phyloP scores from a whole-genome alignment of 192 early-diverging fungal genomes.

The Coemansia sp. region DNA sequence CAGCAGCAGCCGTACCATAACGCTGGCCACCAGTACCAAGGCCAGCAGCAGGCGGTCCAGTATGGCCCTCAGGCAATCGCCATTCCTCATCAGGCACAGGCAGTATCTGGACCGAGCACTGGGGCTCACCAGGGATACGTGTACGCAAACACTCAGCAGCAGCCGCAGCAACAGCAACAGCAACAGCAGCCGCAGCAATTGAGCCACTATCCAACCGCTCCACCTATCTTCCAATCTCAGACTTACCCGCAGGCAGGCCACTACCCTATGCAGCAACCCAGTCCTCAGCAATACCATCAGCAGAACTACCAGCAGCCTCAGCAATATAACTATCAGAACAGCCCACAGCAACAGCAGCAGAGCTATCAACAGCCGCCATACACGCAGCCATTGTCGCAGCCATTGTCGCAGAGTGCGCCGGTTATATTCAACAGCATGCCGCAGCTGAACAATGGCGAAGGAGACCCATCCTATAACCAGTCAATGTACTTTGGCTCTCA shows the following conservation, averaged over 20 bases:
- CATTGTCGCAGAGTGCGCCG: slow-evolving; percentile 19
- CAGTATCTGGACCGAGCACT: background rate
- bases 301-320: background rate
- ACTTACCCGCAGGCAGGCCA: background rate
- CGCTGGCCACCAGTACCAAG: background rate
- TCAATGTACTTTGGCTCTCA: slow-evolving; percentile 10
- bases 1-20: background rate
- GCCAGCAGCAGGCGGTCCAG: background rate
- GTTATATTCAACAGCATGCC: slow-evolving; percentile 6
- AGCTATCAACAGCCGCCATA: slow-evolving; percentile 10
- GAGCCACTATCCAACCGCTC: background rate
- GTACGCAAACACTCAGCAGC: background rate
- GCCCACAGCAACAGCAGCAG: slow-evolving; percentile 5
- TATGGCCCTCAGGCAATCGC: slow-evolving; percentile 1
- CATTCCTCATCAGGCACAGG: background rate
- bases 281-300: slow-evolving; percentile 8
- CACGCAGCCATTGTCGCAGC: background rate
- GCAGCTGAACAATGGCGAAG: background rate
- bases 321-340: background rate
- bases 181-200: background rate
- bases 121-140: background rate
- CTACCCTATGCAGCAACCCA: background rate
- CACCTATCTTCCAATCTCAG: background rate
- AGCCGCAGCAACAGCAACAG: background rate
- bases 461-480: background rate